Evolutionary conservation across 306 rosid genomes (phyloP).

Genomic region (Inga laurina): DNA sequence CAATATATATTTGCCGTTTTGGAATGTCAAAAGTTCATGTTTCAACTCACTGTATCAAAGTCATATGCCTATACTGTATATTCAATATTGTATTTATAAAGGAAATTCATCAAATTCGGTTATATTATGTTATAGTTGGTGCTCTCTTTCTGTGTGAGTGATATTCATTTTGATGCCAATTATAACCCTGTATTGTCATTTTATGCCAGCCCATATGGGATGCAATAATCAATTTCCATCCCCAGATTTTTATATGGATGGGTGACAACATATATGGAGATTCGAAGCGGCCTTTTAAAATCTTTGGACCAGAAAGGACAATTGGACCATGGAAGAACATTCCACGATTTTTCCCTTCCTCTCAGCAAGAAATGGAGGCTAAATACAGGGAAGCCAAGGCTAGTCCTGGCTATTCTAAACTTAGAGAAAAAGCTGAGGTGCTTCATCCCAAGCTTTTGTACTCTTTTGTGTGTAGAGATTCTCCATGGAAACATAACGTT

Average conservation of each 20-base stretch:
- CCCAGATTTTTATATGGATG: constrained; percentile 77
- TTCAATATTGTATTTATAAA: not conserved
- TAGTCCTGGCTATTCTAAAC: constrained; percentile 59
- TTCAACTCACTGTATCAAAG: constrained; percentile 7
- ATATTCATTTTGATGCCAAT: not conserved
- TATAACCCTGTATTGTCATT: constrained; percentile 24
- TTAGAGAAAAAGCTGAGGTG: constrained; percentile 58
- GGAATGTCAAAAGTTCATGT: not conserved
- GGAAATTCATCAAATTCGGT: not conserved
- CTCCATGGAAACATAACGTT: constrained; percentile 6
- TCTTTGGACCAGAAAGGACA: constrained; percentile 78
- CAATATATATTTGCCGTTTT: not conserved
- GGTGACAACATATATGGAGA: constrained; percentile 94
- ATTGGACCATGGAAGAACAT: constrained; percentile 82
- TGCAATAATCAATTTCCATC: constrained; percentile 56
- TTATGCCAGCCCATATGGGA: constrained; percentile 75
- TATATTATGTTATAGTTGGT: not conserved
- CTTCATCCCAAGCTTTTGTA: constrained; percentile 24
- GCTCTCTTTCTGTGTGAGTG: not conserved
- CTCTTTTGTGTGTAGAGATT: constrained; percentile 19
- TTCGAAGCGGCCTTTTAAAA: constrained; percentile 60
- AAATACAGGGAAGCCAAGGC: constrained; percentile 61
- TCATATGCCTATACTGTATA: not conserved
- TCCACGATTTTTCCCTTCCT: constrained; percentile 66
- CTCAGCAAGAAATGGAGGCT: constrained; percentile 65